Conservation (phyloP, 306 rosid species). For the Lathyrus aphaca region DNA sequence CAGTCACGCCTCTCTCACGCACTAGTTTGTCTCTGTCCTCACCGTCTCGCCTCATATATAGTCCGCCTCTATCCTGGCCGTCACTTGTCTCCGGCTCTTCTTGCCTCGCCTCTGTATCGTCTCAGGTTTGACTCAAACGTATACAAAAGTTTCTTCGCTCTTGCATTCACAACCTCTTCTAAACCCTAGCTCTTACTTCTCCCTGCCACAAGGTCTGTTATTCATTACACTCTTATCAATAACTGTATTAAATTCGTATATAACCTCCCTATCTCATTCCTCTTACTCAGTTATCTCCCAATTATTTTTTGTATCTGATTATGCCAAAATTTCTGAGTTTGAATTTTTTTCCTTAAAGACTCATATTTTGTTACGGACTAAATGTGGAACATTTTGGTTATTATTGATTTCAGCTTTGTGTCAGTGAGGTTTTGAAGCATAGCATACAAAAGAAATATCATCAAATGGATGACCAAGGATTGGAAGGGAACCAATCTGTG, state of each 20-base stretch:
- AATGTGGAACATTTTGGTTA: constrained; percentile 26
- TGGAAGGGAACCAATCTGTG: constrained; percentile 82
- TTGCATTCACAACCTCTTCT: not conserved
- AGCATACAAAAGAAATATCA: not conserved
- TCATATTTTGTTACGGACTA: constrained; percentile 6
- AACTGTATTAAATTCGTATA: too few species aligned
- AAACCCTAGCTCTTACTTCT: not conserved
- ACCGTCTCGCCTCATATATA: too few species aligned
- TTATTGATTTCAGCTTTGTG: constrained; percentile 1
- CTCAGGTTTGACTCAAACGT: not conserved
- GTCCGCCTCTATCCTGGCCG: too few species aligned
- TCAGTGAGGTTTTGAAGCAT: constrained; percentile 19
- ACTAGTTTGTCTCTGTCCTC: too few species aligned
- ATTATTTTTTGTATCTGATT: too few species aligned
- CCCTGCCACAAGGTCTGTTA: not conserved
- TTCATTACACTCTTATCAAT: too few species aligned
- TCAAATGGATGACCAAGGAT: constrained; percentile 65
- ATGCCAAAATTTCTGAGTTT: not conserved
- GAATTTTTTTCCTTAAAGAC: not conserved
- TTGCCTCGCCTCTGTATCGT: not conserved
- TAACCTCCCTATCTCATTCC: too few species aligned
- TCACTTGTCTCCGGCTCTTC: too few species aligned
- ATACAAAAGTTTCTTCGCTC: not conserved
- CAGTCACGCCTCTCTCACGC: too few species aligned
- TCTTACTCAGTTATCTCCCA: too few species aligned